phyloP scores from a whole-genome alignment of 371 early-diverging fungal genomes.

The Mucor racemosus region DNA sequence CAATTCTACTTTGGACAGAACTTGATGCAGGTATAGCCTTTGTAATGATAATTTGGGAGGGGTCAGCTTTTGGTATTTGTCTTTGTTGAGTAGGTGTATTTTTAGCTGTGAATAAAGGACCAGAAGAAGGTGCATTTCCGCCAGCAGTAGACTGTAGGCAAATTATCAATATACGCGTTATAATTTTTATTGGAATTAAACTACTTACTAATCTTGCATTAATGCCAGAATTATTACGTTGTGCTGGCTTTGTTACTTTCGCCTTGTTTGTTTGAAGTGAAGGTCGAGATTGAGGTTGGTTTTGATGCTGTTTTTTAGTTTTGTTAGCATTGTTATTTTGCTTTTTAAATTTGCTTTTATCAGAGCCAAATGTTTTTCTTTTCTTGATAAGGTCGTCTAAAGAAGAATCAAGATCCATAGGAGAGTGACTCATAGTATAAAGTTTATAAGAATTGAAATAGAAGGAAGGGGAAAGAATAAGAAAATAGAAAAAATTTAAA shows the following conservation, averaged over 20 bases:
- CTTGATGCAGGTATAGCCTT: conserved; percentile 28
- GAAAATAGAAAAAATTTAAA: conserved; percentile 12
- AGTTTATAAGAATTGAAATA: background rate
- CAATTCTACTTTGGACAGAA: conserved; percentile 3
- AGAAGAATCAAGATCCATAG: conserved; percentile 50
- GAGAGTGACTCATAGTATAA: conserved; percentile 20
- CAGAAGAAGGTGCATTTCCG: background rate
- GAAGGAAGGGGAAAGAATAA: background rate
- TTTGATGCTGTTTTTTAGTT: conserved; percentile 4
- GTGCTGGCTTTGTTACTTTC: conserved; percentile 20
- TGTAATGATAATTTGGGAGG: conserved; percentile 43
- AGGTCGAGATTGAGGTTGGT: conserved; percentile 10
- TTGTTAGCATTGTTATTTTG: conserved; percentile 17
- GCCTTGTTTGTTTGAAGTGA: conserved; percentile 20
- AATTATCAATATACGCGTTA: conserved; percentile 7
- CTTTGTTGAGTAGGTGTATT: background rate
- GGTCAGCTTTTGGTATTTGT: conserved; percentile 25
- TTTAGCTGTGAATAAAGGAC: conserved; percentile 18
- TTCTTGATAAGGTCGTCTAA: conserved; percentile 55
- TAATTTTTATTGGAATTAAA: background rate
- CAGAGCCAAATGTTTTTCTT: conserved; percentile 13
- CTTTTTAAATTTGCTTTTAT: conserved; percentile 12
- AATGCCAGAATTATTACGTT: conserved; percentile 20
- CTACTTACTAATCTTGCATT: conserved; percentile 22
- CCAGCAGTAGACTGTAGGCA: conserved; percentile 7